Evolutionary conservation across 2,329 filamentous ascomycete genomes (phyloP), one percentile per base, ranked within the genome.

Genomic region (Aureobasidium sp.): DNA sequence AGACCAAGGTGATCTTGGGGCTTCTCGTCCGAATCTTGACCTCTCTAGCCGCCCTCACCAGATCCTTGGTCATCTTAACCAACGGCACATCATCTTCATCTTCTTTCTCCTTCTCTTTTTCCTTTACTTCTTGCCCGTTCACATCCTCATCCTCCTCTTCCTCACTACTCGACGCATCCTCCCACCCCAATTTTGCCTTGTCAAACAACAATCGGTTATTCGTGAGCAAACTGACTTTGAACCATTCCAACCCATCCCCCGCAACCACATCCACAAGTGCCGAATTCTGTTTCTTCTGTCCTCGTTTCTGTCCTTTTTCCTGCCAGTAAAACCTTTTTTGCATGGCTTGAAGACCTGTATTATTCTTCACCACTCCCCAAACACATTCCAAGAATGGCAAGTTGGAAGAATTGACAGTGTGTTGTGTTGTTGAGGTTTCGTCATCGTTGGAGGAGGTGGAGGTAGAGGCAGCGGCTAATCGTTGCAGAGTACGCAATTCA

Each of bases 181-280:
- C 82, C 81, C 84, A 87, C 12, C 87, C 86, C 63, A 85, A 80
- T 70, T 88, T 87, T 3, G 87, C 87, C 65, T 89, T 79, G 67
- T 89, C 87, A 69, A 86, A 87, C 20, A 88, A 73, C 34, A 90
- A 74, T 57, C 86, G 78, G 63, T 80, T 84, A 66, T 87, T 82
- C 0, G 84, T 86, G 27, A 87, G 76, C 5, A 85, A 86, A 5
- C 84, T 87, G 1, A 89, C 82, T 70, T 88, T 88, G 60, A 86
- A 80, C 87, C 87, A 90, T 67, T 85, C 80, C 62, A 79, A 73
- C 12, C 87, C 87, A 70, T 84, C 80, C 62, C 84, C 77, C 1
- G 84, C 80, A 29, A 89, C 82, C 50, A 88, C 82, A 72, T 90
- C 87, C 4, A 88, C 84, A 58, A 83, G 74, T 1, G 83, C 82